Evolutionary conservation across 495 filamentous ascomycete species (phyloP).

Genomic region (Elasticomyces elasticus): DNA sequence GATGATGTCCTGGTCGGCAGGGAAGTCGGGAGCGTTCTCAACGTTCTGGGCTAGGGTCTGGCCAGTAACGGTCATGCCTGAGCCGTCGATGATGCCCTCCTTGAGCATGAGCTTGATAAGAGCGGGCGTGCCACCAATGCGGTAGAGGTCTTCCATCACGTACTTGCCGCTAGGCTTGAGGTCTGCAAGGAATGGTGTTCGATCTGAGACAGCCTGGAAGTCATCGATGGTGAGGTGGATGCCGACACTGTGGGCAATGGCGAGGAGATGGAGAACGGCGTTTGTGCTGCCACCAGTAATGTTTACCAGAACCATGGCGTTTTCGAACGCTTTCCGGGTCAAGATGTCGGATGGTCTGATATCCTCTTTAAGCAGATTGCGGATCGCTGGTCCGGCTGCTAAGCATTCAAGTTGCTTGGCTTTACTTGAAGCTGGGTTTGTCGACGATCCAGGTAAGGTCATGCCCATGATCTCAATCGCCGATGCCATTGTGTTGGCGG

Average conservation of each 20-base stretch:
- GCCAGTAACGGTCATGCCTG: constrained; percentile 85
- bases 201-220: constrained; percentile 90
- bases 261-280: constrained; percentile 91
- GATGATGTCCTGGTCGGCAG: constrained; percentile 79
- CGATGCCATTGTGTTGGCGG: constrained; percentile 95
- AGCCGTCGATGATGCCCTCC: constrained; percentile 80
- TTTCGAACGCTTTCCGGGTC: constrained; percentile 85
- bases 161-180: constrained; percentile 96
- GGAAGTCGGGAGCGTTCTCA: constrained; percentile 65
- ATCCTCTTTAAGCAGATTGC: constrained; percentile 74
- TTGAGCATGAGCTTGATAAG: constrained; percentile 85
- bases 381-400: constrained; percentile 74
- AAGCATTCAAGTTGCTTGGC: constrained; percentile 81
- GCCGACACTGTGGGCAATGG: constrained; percentile 89
- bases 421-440: constrained; percentile 78
- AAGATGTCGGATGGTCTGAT: constrained; percentile 84
- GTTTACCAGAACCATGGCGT: constrained; percentile 92
- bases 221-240: constrained; percentile 93
- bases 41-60: constrained; percentile 90
- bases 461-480: constrained; percentile 97
- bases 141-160: constrained; percentile 84
- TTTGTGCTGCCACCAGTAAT: constrained; percentile 96
- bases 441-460: constrained; percentile 87
- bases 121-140: constrained; percentile 83
- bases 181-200: constrained; percentile 86